Evolutionary conservation across 129 eudicot genomes (phyloP), one percentile per base, ranked within the genome.

Genomic region (Artemisia tridentata): DNA sequence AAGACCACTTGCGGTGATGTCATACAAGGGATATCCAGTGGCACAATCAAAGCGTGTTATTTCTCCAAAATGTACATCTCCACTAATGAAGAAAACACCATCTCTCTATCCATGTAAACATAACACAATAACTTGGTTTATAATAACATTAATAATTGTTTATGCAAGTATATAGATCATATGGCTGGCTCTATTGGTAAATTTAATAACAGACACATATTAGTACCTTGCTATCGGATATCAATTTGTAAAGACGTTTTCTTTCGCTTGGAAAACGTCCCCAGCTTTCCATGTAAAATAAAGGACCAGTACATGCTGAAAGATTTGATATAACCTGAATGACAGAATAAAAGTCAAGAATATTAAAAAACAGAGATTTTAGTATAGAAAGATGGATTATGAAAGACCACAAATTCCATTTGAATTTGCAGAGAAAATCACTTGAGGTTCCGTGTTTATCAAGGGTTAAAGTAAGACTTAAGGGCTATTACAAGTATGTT

Each of bases 61-160:
- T 75, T 88, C 95, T 68, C 89, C 95, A 75, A 79, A 88, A 75
- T 88, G 95, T 63, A 88, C 95, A 64, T 88, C 95, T 38, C 95
- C 95, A 78, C 95, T 88, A 55, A 88, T 76, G 79, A 88, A 88
- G 71, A 88, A 67, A 19, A 88, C 86, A 18, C 86, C 90, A 78
- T 75, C 82, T 78, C 95, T 84, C 90, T 87, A 56, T 31, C n/a
- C 71, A 76, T 48, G 69, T 47, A 68, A 27, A 62, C 10, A 80
- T 50, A 66, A 75, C 47, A 63, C n/a, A 7, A 8, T 20, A 34
- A 29, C 9, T 63, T 63, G 18, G 53, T 74, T 46, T 19, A 27
- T 43, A 20, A 57, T 57, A 38, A 16, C 58, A 58, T 45, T 15
- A 73, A 0, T 50, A 18, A 21, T 4, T 63, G 34, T 69, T 41